phyloP scores from a whole-genome alignment of 2,329 filamentous ascomycete genomes.

The Neonectria coccinea region DNA sequence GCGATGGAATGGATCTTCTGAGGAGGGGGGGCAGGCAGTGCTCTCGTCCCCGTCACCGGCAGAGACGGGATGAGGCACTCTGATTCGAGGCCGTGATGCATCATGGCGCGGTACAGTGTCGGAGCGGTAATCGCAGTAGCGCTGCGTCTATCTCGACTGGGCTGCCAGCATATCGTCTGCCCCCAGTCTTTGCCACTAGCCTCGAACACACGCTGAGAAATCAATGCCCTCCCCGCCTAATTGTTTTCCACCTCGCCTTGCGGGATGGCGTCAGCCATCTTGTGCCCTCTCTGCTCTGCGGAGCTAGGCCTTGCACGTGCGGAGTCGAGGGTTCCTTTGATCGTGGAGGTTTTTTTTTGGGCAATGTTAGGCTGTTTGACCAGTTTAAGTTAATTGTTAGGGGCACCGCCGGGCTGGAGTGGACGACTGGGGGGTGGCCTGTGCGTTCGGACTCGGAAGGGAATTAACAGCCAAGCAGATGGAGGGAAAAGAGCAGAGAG shows the following conservation, averaged over 20 bases:
- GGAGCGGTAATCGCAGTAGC: constrained; percentile 1
- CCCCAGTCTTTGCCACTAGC: neutral
- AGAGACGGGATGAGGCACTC: constrained; percentile 7
- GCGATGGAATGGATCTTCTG: constrained; percentile 9
- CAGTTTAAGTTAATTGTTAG: neutral
- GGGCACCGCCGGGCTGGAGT: neutral
- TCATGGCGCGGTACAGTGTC: neutral
- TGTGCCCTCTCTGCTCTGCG: neutral
- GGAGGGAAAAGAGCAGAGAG: too few species aligned
- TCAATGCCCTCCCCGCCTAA: neutral
- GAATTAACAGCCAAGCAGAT: neutral
- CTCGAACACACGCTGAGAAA: constrained; percentile 7
- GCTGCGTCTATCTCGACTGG: constrained; percentile 17
- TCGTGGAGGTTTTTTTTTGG: neutral
- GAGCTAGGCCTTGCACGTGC: constrained; percentile 12
- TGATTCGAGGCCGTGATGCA: constrained; percentile 14
- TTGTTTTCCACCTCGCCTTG: constrained; percentile 7
- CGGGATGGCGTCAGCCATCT: constrained; percentile 27
- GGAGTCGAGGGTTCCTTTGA: constrained; percentile 14
- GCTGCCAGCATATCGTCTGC: constrained; percentile 12
- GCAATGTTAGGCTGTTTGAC: neutral
- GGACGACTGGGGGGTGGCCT: neutral
- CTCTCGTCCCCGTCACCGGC: neutral
- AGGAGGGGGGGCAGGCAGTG: constrained; percentile 3
- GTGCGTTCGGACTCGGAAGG: constrained; percentile 10